A percentile compares a stretch with the other conserved stretches of the same genome.
phyloP scores from a whole-genome alignment of 1,284 basidiomycete genomes.

The Porogramme epimiltina region DNA sequence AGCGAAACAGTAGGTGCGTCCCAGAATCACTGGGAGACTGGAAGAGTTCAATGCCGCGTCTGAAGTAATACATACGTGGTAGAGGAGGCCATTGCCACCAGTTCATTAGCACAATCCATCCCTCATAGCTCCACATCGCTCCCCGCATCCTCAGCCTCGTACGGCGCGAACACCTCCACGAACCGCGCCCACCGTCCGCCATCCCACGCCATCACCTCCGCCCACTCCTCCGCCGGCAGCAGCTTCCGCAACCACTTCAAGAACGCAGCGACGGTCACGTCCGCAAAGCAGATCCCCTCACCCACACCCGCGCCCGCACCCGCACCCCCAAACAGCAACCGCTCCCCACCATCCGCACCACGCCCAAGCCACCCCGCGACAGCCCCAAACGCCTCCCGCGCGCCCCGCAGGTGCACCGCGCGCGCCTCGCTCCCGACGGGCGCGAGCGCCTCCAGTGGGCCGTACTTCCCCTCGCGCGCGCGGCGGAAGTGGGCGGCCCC shows the following conservation, averaged over 20 bases:
- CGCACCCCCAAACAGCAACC: conserved; percentile 25
- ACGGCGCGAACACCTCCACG: conserved; percentile 34
- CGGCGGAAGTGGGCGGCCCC: conserved; percentile 38
- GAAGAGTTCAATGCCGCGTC: too few relatives aligned
- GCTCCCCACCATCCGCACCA: conserved; percentile 31
- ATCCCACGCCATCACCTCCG: conserved; percentile 35
- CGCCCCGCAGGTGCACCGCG: neutral
- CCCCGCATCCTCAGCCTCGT: conserved; percentile 22
- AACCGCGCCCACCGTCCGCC: conserved; percentile 42
- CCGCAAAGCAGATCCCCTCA: conserved; percentile 34
- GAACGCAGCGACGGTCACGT: conserved; percentile 34
- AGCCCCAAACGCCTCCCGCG: neutral
- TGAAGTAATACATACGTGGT: too few relatives aligned
- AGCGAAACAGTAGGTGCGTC: too few relatives aligned
- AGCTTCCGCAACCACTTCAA: conserved; percentile 34
- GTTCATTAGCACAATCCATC: too few relatives aligned
- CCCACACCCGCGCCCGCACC: conserved; percentile 5
- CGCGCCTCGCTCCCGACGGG: conserved; percentile 25
- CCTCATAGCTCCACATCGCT: neutral
- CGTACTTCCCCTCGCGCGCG: conserved; percentile 36
- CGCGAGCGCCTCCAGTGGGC: conserved; percentile 38
- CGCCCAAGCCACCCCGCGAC: conserved; percentile 28
- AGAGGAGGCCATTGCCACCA: too few relatives aligned
- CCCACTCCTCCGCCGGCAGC: conserved; percentile 42
- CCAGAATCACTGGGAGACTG: too few relatives aligned